Conservation (phyloP, 2,329 filamentous ascomycete species). For the Fusarium nisikadoi region DNA sequence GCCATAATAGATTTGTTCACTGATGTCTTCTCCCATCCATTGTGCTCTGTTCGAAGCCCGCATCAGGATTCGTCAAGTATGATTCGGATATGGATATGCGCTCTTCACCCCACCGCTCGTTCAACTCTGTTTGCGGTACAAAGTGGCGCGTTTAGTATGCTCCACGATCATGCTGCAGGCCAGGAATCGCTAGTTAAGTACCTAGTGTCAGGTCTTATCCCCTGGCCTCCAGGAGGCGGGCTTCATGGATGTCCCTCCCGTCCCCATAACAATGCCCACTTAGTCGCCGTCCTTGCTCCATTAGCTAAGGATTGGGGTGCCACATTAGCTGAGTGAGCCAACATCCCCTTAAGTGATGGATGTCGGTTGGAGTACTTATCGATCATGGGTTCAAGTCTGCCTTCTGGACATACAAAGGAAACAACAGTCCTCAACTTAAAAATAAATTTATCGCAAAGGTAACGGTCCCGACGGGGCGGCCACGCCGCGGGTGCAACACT, state of each 20-base stretch:
- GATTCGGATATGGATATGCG: slow-evolving; percentile 16
- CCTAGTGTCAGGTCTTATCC: slow-evolving; percentile 21
- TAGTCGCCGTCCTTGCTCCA: slow-evolving; percentile 28
- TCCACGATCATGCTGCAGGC: slow-evolving; percentile 10
- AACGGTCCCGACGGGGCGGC: slow-evolving; percentile 5
- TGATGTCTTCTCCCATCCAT: background rate
- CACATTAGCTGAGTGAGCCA: slow-evolving; percentile 26
- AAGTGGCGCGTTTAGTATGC: slow-evolving; percentile 20
- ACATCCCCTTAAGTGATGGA: slow-evolving; percentile 1
- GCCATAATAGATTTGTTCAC: slow-evolving; percentile 14
- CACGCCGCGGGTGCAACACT: slow-evolving; percentile 27
- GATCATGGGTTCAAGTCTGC: background rate
- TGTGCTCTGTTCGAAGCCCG: slow-evolving; percentile 4
- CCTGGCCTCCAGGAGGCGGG: slow-evolving; percentile 15
- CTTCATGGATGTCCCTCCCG: slow-evolving; percentile 30
- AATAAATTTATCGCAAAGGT: background rate
- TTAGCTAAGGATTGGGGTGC: slow-evolving; percentile 24
- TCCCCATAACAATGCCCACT: slow-evolving; percentile 33
- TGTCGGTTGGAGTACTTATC: slow-evolving; percentile 13
- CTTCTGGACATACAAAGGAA: background rate
- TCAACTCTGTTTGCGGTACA: slow-evolving; percentile 20
- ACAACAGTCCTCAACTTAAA: background rate
- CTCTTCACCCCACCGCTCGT: slow-evolving; percentile 25
- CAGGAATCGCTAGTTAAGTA: background rate
- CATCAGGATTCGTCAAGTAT: slow-evolving; percentile 5